Evolutionary conservation across 2,329 filamentous ascomycete genomes (phyloP).

Genomic region (Xylariales sp.): DNA sequence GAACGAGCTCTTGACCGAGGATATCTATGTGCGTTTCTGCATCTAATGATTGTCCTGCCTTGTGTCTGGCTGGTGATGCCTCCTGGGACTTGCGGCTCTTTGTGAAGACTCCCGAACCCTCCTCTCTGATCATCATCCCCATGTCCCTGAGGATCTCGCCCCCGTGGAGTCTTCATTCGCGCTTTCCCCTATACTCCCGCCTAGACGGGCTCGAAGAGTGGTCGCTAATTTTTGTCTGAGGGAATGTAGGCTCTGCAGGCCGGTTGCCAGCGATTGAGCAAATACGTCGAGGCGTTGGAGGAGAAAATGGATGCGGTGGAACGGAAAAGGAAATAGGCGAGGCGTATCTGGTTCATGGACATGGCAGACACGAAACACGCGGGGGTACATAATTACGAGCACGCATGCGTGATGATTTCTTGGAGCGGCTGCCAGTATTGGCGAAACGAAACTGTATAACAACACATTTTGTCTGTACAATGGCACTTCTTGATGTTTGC

Average conservation of each 20-base stretch:
- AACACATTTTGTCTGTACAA: not conserved
- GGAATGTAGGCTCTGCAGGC: constrained; percentile 70
- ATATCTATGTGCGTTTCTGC: constrained; percentile 79
- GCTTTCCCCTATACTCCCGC: not conserved
- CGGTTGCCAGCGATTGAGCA: constrained; percentile 80
- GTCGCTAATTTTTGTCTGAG: constrained; percentile 1
- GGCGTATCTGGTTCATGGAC: constrained; percentile 4
- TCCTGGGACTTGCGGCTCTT: constrained; percentile 1
- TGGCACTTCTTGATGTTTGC: too few species aligned
- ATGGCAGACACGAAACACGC: not conserved
- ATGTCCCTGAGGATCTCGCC: not conserved
- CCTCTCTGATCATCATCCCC: not conserved
- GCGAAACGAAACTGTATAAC: not conserved
- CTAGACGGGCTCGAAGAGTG: not conserved
- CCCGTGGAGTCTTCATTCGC: not conserved
- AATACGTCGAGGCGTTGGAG: constrained; percentile 78
- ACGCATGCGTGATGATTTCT: too few species aligned
- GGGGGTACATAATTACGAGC: not conserved
- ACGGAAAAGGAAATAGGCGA: constrained; percentile 58
- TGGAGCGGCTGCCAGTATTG: too few species aligned
- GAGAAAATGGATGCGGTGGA: constrained; percentile 66
- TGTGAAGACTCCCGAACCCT: constrained; percentile 7
- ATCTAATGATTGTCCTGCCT: constrained; percentile 25
- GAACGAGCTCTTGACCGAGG: constrained; percentile 89
- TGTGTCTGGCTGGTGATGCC: not conserved